Percentiles rank a stretch among this genome's conserved stretches.
Evolutionary conservation across 768 basidiomycete genomes (phyloP).

Genomic region (Roridomyces roridus): DNA sequence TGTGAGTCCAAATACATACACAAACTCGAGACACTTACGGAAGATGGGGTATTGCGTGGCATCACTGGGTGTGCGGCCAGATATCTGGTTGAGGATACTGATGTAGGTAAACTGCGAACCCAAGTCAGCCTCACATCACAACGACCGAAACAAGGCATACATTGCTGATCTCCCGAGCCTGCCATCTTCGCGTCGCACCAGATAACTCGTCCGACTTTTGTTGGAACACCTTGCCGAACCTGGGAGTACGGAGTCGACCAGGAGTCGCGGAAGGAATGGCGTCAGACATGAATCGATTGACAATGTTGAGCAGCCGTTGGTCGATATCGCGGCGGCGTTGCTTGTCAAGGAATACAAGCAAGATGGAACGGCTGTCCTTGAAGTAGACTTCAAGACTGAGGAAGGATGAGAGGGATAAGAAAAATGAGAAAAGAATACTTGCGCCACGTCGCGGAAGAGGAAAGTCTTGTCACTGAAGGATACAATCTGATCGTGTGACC

Average conservation of each 20-base stretch:
- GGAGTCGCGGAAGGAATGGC: constrained; percentile 48
- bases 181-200: constrained; percentile 84
- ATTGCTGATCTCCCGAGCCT: constrained; percentile 89
- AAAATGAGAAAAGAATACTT: constrained; percentile 37
- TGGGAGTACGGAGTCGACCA: constrained; percentile 59
- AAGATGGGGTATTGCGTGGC: constrained; percentile 95
- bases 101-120: constrained; percentile 80
- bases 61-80: constrained; percentile 92
- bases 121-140: neutral
- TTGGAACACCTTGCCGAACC: constrained; percentile 57
- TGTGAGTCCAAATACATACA: neutral
- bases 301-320: constrained; percentile 55
- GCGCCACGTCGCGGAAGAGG: constrained; percentile 92
- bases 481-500: constrained; percentile 82
- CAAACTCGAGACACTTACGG: constrained; percentile 54
- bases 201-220: constrained; percentile 64
- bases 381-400: constrained; percentile 89
- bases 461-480: constrained; percentile 84
- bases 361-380: constrained; percentile 86
- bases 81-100: constrained; percentile 88
- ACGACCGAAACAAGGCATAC: constrained; percentile 47
- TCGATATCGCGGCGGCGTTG: constrained; percentile 66
- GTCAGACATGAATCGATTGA: constrained; percentile 47
- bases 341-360: constrained; percentile 82
- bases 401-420: neutral